These are phyloP conservation scores for Apostasia ramifera DNA, from an alignment of 106 monocot genomes.

Conservation along the genomic window DNA sequence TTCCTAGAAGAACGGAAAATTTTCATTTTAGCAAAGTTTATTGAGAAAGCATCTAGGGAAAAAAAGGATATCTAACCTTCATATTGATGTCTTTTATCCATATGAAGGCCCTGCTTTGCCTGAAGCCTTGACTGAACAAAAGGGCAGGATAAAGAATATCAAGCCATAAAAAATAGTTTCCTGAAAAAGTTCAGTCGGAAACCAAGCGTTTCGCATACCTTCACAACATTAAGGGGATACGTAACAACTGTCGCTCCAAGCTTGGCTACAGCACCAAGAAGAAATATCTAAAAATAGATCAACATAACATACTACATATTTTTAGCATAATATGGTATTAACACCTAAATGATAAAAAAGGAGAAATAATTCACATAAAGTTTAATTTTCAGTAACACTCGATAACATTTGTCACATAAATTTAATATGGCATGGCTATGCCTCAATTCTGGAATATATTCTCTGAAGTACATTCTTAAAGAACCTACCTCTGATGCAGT, in stretches of 20 bases:
- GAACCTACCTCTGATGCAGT: constrained; percentile 68
- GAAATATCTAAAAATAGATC: constrained; percentile 53
- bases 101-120: constrained; percentile 18
- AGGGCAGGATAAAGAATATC: not conserved
- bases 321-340: too few relatives aligned
- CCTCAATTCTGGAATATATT: too few relatives aligned
- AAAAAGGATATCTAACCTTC: constrained; percentile 8
- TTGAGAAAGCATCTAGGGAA: too few relatives aligned
- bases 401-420: too few relatives aligned
- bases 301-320: not conserved
- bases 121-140: constrained; percentile 21
- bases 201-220: constrained; percentile 20
- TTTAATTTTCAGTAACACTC: too few relatives aligned
- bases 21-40: too few relatives aligned
- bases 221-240: constrained; percentile 66
- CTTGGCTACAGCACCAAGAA: constrained; percentile 93
- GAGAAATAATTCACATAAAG: too few relatives aligned
- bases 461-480: too few relatives aligned
- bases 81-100: constrained; percentile 15
- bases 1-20: too few relatives aligned
- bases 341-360: too few relatives aligned
- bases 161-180: not conserved
- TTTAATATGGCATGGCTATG: too few relatives aligned
- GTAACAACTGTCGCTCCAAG: constrained; percentile 77
- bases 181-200: not conserved